Percentiles rank a stretch among this genome's conserved stretches.
Conservation (phyloP, 495 filamentous ascomycete genomes). For the Hypoxylon cercidicola region DNA sequence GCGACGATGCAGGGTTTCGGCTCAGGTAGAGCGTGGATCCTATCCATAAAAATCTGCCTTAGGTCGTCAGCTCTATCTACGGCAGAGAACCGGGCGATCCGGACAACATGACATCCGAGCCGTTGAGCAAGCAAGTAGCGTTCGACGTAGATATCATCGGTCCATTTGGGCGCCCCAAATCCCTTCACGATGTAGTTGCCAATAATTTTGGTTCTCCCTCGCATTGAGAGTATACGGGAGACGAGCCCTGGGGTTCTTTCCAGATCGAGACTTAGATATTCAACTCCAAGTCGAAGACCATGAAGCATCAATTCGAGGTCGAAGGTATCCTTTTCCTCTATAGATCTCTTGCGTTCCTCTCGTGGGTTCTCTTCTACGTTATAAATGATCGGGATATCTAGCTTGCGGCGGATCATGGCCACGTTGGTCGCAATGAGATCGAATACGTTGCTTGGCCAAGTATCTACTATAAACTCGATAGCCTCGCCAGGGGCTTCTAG, state of each 20-base stretch:
- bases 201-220: constrained; percentile 79
- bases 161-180: constrained; percentile 67
- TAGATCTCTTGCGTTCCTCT: constrained; percentile 52
- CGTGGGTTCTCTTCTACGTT: constrained; percentile 67
- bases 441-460: constrained; percentile 62
- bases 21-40: constrained; percentile 59
- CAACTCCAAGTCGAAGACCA: constrained; percentile 75
- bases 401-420: constrained; percentile 69
- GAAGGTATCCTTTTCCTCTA: constrained; percentile 55
- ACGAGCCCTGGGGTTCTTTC: constrained; percentile 63
- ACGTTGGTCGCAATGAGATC: constrained; percentile 66
- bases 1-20: constrained; percentile 72
- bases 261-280: constrained; percentile 77
- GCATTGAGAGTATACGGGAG: constrained; percentile 62
- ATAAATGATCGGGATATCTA: constrained; percentile 74
- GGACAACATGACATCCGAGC: constrained; percentile 76
- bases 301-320: constrained; percentile 73
- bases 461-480: constrained; percentile 76
- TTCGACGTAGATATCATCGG: constrained; percentile 64
- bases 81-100: constrained; percentile 71
- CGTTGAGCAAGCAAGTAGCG: constrained; percentile 66
- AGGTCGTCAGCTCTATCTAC: constrained; percentile 67
- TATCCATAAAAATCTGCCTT: constrained; percentile 65
- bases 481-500: constrained; percentile 77
- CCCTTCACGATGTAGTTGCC: constrained; percentile 68